A percentile compares a stretch with the other conserved stretches of the same genome.
phyloP scores from a whole-genome alignment of 768 basidiomycete genomes.

The Boletellus ananiceps region DNA sequence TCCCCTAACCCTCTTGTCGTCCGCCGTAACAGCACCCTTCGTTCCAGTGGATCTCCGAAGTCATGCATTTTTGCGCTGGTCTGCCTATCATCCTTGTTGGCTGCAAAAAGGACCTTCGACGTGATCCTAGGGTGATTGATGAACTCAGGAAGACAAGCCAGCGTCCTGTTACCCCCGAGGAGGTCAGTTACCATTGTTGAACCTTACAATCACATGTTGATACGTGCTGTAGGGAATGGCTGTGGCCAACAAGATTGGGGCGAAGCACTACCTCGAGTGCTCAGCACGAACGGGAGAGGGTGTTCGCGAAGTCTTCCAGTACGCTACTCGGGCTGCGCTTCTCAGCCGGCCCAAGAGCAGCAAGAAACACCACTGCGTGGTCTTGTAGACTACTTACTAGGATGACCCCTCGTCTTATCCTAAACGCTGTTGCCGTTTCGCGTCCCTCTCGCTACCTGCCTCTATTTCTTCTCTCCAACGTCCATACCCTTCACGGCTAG shows the following conservation, averaged over 20 bases:
- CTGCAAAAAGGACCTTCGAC: conserved; percentile 97
- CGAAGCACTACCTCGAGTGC: conserved; percentile 96
- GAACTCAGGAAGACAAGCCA: conserved; percentile 93
- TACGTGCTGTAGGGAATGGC: conserved; percentile 70
- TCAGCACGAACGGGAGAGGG: conserved; percentile 95
- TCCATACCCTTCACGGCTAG: conserved; percentile 37
- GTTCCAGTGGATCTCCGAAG: conserved; percentile 93
- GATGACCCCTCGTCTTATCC: conserved; percentile 15
- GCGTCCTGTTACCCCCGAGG: conserved; percentile 89
- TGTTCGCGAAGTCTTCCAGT: conserved; percentile 97
- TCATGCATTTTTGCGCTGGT: conserved; percentile 94
- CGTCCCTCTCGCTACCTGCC: conserved; percentile 14
- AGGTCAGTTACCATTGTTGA: conserved; percentile 45
- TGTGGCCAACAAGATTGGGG: conserved; percentile 93
- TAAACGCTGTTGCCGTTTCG: conserved; percentile 20
- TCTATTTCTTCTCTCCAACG: conserved; percentile 21
- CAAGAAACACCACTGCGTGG: conserved; percentile 42
- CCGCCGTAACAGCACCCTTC: conserved; percentile 5
- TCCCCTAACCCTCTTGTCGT: conserved; percentile 3
- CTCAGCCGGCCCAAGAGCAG: conserved; percentile 48
- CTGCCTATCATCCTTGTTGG: conserved; percentile 96
- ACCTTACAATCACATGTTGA: neutral
- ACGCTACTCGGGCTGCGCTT: conserved; percentile 90
- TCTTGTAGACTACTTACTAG: conserved; percentile 38
- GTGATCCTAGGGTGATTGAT: conserved; percentile 89